Evolutionary conservation across 1,284 basidiomycete genomes (phyloP).

Genomic region (Rhodotorula sp.): DNA sequence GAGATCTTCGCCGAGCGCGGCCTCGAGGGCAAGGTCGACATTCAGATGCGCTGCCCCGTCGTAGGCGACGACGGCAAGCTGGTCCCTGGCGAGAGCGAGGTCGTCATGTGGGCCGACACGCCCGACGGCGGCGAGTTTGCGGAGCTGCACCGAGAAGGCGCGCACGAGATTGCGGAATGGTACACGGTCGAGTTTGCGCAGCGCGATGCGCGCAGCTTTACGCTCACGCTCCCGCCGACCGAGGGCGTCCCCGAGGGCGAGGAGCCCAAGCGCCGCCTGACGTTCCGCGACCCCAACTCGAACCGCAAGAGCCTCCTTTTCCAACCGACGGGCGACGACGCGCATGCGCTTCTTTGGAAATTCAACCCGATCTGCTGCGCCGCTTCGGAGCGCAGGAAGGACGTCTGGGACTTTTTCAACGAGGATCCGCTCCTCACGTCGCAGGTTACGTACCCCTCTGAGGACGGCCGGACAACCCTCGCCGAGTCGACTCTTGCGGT

Average conservation of each 20-base stretch:
- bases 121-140: constrained; percentile 35
- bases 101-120: constrained; percentile 41
- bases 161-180: constrained; percentile 42
- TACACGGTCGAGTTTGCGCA: constrained; percentile 43
- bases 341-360: constrained; percentile 40
- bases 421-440: constrained; percentile 47
- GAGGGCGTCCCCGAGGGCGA: constrained; percentile 40
- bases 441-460: constrained; percentile 43
- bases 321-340: constrained; percentile 39
- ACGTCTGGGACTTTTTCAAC: constrained; percentile 43
- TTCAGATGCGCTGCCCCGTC: constrained; percentile 40
- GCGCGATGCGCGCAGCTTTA: constrained; percentile 43
- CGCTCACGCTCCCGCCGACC: constrained; percentile 42
- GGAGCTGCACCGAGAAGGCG: constrained; percentile 22
- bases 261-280: constrained; percentile 41
- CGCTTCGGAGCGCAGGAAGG: constrained; percentile 22
- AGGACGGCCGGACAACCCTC: constrained; percentile 42
- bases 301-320: constrained; percentile 33
- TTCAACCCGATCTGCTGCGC: constrained; percentile 46
- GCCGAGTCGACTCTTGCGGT: constrained; percentile 42
- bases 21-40: constrained; percentile 41
- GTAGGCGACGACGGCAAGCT: constrained; percentile 30
- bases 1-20: constrained; percentile 41
- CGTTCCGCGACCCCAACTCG: constrained; percentile 28
- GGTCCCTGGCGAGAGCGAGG: constrained; percentile 29